phyloP scores from a whole-genome alignment of 352 stramenopile species.

The Globisporangium middletonii region DNA sequence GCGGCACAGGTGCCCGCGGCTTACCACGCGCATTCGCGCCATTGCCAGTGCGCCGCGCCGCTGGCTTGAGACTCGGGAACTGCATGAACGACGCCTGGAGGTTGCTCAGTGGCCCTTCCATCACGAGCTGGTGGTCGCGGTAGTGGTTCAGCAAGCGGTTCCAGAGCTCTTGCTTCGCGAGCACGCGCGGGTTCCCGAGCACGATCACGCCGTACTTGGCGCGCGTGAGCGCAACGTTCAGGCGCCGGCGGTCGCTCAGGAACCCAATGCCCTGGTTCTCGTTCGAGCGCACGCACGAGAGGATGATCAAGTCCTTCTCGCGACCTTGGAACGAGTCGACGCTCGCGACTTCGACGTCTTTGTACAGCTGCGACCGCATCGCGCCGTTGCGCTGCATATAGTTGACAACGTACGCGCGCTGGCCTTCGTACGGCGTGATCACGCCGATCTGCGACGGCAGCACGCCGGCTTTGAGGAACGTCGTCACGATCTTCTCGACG shows the following conservation, averaged over 20 bases:
- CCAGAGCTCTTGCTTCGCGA: conserved; percentile 97
- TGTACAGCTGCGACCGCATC: conserved; percentile 93
- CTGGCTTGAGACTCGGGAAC: conserved; percentile 81
- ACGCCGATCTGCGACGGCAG: conserved; percentile 92
- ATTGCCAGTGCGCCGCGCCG: conserved; percentile 20
- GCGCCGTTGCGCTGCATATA: conserved; percentile 96
- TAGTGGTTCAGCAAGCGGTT: conserved; percentile 97
- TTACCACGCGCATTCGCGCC: conserved; percentile 30
- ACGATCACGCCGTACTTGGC: conserved; percentile 98
- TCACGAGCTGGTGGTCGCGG: conserved; percentile 92
- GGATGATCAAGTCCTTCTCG: conserved; percentile 99
- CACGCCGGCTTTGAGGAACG: conserved; percentile 93
- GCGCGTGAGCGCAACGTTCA: conserved; percentile 99
- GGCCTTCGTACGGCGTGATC: conserved; percentile 98
- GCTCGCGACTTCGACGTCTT: conserved; percentile 98
- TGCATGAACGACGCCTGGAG: conserved; percentile 96
- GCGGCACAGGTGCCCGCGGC: conserved; percentile 50
- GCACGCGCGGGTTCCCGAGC: conserved; percentile 95
- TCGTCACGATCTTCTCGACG: conserved; percentile 98
- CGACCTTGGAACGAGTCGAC: conserved; percentile 99
- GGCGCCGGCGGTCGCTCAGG: conserved; percentile 94
- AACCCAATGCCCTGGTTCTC: conserved; percentile 99
- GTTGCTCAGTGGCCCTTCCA: conserved; percentile 97
- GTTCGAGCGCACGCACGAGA: conserved; percentile 98
- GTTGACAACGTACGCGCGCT: conserved; percentile 98